Evolutionary conservation across 495 filamentous ascomycete species (phyloP).

Genomic region (Penicillium chermesinum): DNA sequence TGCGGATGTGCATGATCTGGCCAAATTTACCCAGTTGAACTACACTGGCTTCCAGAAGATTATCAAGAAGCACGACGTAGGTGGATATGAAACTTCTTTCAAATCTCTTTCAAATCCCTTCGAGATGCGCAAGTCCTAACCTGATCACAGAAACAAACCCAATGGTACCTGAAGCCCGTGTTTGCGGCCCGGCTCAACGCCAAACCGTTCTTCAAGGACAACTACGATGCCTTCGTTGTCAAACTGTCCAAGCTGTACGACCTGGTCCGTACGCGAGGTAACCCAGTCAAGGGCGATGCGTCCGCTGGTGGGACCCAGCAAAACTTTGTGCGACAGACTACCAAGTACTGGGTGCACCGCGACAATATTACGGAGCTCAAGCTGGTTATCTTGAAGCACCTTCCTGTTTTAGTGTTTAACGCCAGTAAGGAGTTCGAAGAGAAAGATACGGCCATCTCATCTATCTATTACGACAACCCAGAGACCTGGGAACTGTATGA

Average conservation of each 20-base stretch:
- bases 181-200: slow-evolving; percentile 90
- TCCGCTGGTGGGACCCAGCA: slow-evolving; percentile 87
- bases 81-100: too few relatives aligned
- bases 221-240: slow-evolving; percentile 94
- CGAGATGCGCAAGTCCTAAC: slow-evolving; percentile 16
- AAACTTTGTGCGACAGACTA: slow-evolving; percentile 95
- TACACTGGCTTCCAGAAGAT: slow-evolving; percentile 99
- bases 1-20: slow-evolving; percentile 96
- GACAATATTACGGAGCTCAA: slow-evolving; percentile 99
- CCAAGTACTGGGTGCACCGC: slow-evolving; percentile 98
- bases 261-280: slow-evolving; percentile 83
- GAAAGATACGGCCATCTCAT: slow-evolving; percentile 89
- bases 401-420: slow-evolving; percentile 97
- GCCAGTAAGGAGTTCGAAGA: slow-evolving; percentile 91
- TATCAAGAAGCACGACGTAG: slow-evolving; percentile 98
- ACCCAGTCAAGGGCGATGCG: slow-evolving; percentile 86
- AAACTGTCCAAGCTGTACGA: slow-evolving; percentile 96
- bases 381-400: slow-evolving; percentile 93
- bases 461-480: slow-evolving; percentile 95
- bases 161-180: slow-evolving; percentile 88
- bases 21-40: slow-evolving; percentile 97
- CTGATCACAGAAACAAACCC: slow-evolving; percentile 73
- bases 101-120: too few relatives aligned
- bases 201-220: slow-evolving; percentile 97
- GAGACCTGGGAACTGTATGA: slow-evolving; percentile 91